These are phyloP conservation scores for Arthrobotrys musiformis DNA, from an alignment of 2,329 filamentous ascomycete species.

Conservation along the genomic window DNA sequence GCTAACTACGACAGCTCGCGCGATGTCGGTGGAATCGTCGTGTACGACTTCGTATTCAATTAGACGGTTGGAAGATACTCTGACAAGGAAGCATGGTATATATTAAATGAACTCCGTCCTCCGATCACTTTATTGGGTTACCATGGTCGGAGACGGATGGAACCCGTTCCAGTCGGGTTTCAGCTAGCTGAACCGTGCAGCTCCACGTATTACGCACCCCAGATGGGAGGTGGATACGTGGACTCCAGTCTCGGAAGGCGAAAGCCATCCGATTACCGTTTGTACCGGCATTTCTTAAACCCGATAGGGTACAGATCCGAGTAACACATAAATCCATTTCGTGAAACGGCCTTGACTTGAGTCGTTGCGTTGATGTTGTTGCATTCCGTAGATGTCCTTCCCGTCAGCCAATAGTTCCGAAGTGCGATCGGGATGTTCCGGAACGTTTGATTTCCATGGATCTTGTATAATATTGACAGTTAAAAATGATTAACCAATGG, in stretches of 20 bases:
- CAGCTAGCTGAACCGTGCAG: not conserved
- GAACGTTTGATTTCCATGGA: not conserved
- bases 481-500: not conserved
- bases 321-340: not conserved
- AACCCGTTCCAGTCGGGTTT: not conserved
- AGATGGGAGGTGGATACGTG: not conserved
- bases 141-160: too few relatives aligned
- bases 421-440: not conserved
- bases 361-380: not conserved
- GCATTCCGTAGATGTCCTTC: too few relatives aligned
- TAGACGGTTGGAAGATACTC: not conserved
- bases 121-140: too few relatives aligned
- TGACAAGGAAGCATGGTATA: not conserved
- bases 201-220: too few relatives aligned
- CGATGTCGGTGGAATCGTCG: not conserved
- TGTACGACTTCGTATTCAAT: not conserved
- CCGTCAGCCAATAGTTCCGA: not conserved
- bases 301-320: not conserved
- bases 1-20: not conserved
- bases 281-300: not conserved
- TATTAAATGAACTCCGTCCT: too few relatives aligned
- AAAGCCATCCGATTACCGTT: not conserved
- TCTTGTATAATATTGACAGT: not conserved
- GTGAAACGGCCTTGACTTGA: not conserved
- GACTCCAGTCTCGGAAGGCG: not conserved